Base-by-base conservation (phyloP, 805 yeast genomes). In the Ogataea parapolymorpha region DNA sequence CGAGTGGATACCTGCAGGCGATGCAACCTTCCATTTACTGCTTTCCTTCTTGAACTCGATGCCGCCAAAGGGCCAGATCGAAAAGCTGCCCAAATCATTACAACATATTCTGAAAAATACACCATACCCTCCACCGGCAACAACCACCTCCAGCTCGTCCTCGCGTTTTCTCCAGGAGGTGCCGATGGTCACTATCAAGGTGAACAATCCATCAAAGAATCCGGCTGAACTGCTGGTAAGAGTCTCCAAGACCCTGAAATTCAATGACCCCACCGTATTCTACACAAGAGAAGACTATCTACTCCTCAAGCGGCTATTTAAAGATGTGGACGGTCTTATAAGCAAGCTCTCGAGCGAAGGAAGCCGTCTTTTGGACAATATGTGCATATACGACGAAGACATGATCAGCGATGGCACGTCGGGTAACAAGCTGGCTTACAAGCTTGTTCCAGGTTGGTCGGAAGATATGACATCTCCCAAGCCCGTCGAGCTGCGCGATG, bases 21-120 rank as follows among this genome's bases (percentile, higher is more conserved):
- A 85, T 57, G 96, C 96, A 0, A 75, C 87, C 65, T 84, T 85
- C 55, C 97, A 89, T 61, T 62, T 89, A 24, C 68, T 87, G 17
- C 63, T 87, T 25, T 75, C 95, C 2, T 89, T 87, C 53, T 63
- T 89, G 44, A 74, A 90, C 47, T 80, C 95, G 14, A 82, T 85
- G 80, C 72, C 86, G 1, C 81, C 78, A 14, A 74, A 75, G 39
- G 86, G 79, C 45, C 70, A 74, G 35, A 39, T 55, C 13, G 79
- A 75, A 26, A 66, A 70, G 20, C 63, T 86, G 31, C 95, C 95
- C 32, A 75, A 75, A 50, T 67, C 84, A 1, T 66, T 87, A 39
- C 87, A 82, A 51, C 71, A 79, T 18, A 64, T 85, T 32, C 60
- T 86, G 23, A 79, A 82, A 23, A 74, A 79, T 32, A 78, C 77